Conservation (phyloP, 2,329 filamentous ascomycete genomes). For the Exophiala viscosa region DNA sequence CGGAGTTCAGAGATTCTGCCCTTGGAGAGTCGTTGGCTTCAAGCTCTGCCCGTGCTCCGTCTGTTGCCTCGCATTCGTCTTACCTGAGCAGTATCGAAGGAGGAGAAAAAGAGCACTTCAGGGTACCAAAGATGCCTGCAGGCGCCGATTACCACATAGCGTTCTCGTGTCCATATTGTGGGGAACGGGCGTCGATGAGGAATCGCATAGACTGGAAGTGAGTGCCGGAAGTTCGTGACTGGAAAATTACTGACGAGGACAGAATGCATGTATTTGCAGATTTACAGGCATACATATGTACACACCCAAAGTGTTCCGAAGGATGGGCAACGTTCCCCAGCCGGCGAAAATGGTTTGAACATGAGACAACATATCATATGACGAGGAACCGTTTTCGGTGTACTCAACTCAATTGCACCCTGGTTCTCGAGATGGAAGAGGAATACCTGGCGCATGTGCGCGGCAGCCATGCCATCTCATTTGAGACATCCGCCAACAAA, state of each 20-base stretch:
- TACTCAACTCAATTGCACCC: neutral
- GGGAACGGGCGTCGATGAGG: slow-evolving; percentile 2
- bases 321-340: neutral
- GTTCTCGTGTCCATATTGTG: slow-evolving; percentile 24
- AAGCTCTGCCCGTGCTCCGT: slow-evolving; percentile 6
- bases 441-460: neutral
- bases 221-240: neutral
- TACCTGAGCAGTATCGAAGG: slow-evolving; percentile 21
- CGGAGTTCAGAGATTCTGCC: slow-evolving; percentile 25
- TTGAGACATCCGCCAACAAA: neutral
- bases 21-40: slow-evolving; percentile 20
- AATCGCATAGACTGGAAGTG: slow-evolving; percentile 26
- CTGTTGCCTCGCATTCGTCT: slow-evolving; percentile 21
- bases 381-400: neutral
- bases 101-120: neutral
- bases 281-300: slow-evolving; percentile 27
- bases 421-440: neutral
- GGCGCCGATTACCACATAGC: slow-evolving; percentile 9
- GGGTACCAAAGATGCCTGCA: slow-evolving; percentile 16
- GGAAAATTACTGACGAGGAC: too few relatives aligned
- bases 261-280: slow-evolving; percentile 24
- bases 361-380: neutral
- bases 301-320: slow-evolving; percentile 14
- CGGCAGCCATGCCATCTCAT: neutral
- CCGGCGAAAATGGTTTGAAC: neutral